Base-by-base conservation (phyloP, 768 basidiomycete species). In the Tephrocybe sp. region DNA sequence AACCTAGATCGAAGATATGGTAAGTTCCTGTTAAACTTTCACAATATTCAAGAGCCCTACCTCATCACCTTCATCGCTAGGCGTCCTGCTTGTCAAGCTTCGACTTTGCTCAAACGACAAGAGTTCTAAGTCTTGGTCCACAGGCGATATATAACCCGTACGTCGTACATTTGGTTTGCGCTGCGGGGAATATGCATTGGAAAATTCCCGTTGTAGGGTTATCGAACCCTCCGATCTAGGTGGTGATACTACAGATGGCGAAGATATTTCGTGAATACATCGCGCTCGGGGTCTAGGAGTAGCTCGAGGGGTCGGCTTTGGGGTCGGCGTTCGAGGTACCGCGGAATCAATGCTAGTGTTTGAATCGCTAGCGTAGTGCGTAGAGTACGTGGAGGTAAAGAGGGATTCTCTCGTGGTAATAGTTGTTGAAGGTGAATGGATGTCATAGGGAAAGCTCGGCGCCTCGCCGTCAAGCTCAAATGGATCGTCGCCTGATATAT, bases 251-350 rank as follows among this genome's bases (percentile, higher is more conserved):
- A 67, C 54, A n/a, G 65, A 67, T 9, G 68, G 67, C 3, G 68
- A 68, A 20, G 69, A 73, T 8, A 84, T 56, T 58, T 85, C 80
- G 60, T 85, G 83, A 46, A 84, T 85, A 62, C 82, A 84, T 2
- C 61, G 68, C 1, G 76, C 70, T 12, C 11, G 49, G 1, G 58
- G 56, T 4, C 57, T 43, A 3, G 52, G 37, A 34, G 9, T 12
- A 30, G 28, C 20, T 36, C 52, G 56, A 6, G 51, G 53, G 18
- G 51, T 48, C 23, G 39, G 21, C 45, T 38, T 51, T 12, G 60
- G 58, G 33, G 56, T 48, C 1, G 55, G 36, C n/a, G 39, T 49
- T 2, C 66, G 55, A 28, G 64, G 52, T 50, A 58, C 55, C 45
- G 23, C 53, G 2, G 54, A 54, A 47, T 64, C 56, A 5, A 67